These are phyloP conservation scores for Linum lewisii DNA, from an alignment of 345 rosid species.

Conservation along the genomic window DNA sequence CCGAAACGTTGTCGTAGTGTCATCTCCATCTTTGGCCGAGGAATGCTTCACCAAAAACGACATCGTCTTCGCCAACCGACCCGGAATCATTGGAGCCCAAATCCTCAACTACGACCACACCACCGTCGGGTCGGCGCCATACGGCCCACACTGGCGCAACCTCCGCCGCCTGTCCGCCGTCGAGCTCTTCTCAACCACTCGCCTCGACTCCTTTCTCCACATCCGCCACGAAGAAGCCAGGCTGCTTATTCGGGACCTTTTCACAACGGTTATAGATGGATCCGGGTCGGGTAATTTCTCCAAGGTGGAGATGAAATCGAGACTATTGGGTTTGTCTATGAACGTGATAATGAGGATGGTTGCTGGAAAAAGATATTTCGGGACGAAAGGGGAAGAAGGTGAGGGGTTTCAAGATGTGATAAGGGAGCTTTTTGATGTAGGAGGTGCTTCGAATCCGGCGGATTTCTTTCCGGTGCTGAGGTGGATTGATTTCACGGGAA, in stretches of 20 bases:
- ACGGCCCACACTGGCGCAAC: constrained; percentile 5
- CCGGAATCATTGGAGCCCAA: constrained; percentile 11
- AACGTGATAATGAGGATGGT: not conserved
- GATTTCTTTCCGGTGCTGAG: constrained; percentile 2
- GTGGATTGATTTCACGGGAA: not conserved
- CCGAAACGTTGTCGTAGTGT: constrained; percentile 16
- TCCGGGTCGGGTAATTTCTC: not conserved
- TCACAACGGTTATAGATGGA: not conserved
- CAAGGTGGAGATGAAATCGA: constrained; percentile 3
- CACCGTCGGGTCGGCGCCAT: not conserved
- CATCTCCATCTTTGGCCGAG: constrained; percentile 19
- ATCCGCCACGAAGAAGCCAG: not conserved
- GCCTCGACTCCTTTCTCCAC: not conserved
- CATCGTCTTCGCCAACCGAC: constrained; percentile 22
- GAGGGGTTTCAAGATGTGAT: constrained; percentile 1
- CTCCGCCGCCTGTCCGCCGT: not conserved
- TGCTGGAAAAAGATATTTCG: not conserved
- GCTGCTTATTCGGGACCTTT: not conserved
- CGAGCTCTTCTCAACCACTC: not conserved
- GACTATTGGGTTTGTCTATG: not conserved
- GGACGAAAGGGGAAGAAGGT: not conserved
- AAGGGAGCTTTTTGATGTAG: not conserved
- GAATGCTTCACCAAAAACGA: constrained; percentile 29
- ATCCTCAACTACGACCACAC: constrained; percentile 11
- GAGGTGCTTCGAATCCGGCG: not conserved